Evolutionary conservation across 2,329 filamentous ascomycete species (phyloP).

Genomic region (Cytospora piceicola): DNA sequence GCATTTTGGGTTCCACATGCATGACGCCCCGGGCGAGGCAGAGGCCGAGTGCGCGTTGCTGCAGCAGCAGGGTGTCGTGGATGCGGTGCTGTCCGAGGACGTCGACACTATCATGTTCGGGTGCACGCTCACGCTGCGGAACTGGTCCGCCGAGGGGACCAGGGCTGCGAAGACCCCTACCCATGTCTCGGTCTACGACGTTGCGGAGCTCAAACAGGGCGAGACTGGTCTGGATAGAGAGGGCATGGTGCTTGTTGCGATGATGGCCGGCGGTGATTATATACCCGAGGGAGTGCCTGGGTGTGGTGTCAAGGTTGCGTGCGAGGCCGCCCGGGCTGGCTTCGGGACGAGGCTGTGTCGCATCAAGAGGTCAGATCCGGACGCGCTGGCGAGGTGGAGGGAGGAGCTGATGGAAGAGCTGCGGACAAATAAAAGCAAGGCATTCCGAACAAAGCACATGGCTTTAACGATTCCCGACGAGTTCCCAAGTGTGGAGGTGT

Average conservation of each 20-base stretch:
- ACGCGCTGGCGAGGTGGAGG: slow-evolving; percentile 71
- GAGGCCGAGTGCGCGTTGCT: slow-evolving; percentile 93
- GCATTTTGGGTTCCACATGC: slow-evolving; percentile 80
- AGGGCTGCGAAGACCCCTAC: slow-evolving; percentile 72
- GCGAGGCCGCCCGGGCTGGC: slow-evolving; percentile 85
- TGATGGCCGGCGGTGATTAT: slow-evolving; percentile 97
- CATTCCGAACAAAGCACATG: slow-evolving; percentile 77
- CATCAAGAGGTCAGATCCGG: slow-evolving; percentile 62
- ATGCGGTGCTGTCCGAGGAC: slow-evolving; percentile 94
- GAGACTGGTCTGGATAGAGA: slow-evolving; percentile 72
- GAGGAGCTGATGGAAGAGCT: slow-evolving; percentile 74
- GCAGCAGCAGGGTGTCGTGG: slow-evolving; percentile 80
- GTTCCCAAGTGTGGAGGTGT: slow-evolving; percentile 79
- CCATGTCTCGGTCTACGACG: slow-evolving; percentile 82
- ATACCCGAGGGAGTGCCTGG: slow-evolving; percentile 84
- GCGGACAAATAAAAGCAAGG: slow-evolving; percentile 78
- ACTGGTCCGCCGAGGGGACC: slow-evolving; percentile 76
- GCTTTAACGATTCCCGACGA: slow-evolving; percentile 74
- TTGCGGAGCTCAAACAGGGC: slow-evolving; percentile 53
- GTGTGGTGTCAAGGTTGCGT: slow-evolving; percentile 86
- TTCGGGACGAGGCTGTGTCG: slow-evolving; percentile 78
- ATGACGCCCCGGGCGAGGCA: slow-evolving; percentile 91
- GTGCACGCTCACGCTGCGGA: slow-evolving; percentile 75
- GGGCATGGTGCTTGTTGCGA: slow-evolving; percentile 89
- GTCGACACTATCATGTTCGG: slow-evolving; percentile 99